phyloP scores from a whole-genome alignment of 441 rosid species.

The Corymbia citriodora region DNA sequence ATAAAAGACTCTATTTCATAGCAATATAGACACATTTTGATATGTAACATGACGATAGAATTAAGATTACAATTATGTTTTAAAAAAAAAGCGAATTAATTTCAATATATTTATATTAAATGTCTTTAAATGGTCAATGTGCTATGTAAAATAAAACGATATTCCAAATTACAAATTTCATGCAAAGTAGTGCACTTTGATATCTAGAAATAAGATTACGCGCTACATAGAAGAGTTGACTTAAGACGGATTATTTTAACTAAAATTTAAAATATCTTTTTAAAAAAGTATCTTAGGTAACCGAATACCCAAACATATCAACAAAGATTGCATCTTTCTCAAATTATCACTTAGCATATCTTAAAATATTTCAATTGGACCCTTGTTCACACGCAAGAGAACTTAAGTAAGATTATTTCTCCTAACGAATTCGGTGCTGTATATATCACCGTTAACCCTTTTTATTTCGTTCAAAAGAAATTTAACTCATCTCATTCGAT shows the following conservation, averaged over 20 bases:
- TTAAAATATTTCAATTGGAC: not conserved
- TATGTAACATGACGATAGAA: not conserved
- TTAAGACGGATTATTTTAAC: rapidly evolving
- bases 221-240: not conserved
- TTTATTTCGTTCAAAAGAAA: not conserved
- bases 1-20: not conserved
- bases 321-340: not conserved
- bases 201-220: rapidly evolving
- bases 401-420: not conserved
- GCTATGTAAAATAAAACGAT: not conserved
- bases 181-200: not conserved
- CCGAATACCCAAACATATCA: not conserved
- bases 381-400: not conserved
- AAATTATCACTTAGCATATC: not conserved
- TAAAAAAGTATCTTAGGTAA: not conserved
- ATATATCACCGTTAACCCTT: not conserved
- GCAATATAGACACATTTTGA: not conserved
- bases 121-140: not conserved
- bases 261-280: not conserved
- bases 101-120: too few relatives aligned
- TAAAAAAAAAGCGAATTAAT: not conserved
- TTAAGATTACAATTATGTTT: too few relatives aligned
- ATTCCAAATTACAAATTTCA: not conserved
- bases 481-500: not conserved
- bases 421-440: not conserved